Conservation (phyloP, 257 asterid genomes). For the Prunella vulgaris region DNA sequence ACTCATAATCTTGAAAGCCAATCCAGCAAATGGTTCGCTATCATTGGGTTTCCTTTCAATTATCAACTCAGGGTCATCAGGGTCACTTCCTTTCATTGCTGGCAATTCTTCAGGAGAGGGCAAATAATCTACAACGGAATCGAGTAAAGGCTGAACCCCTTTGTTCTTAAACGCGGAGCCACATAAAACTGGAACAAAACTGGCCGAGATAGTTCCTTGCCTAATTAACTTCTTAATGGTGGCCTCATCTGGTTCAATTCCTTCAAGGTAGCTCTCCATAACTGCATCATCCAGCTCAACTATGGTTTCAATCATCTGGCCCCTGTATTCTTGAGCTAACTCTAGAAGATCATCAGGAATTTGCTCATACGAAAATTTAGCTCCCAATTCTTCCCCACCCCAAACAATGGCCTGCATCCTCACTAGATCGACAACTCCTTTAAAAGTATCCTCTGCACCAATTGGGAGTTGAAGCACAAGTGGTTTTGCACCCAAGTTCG, state of each 20-base stretch:
- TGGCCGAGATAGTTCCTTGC: constrained; percentile 56
- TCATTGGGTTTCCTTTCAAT: constrained; percentile 55
- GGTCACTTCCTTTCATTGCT: constrained; percentile 84
- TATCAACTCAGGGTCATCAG: constrained; percentile 69
- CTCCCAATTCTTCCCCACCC: constrained; percentile 98
- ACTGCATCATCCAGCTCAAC: constrained; percentile 81
- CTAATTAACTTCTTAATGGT: constrained; percentile 65
- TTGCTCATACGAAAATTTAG: constrained; percentile 71
- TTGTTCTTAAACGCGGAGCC: constrained; percentile 96
- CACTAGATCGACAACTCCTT: constrained; percentile 84
- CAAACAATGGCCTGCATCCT: constrained; percentile 76
- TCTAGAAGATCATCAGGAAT: constrained; percentile 74
- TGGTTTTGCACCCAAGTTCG: constrained; percentile 88
- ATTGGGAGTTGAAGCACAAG: constrained; percentile 85
- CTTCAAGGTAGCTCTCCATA: constrained; percentile 89
- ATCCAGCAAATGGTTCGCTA: constrained; percentile 77
- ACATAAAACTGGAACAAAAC: constrained; percentile 83
- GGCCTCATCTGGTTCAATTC: constrained; percentile 81
- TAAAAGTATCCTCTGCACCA: constrained; percentile 80
- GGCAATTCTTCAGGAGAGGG: constrained; percentile 94
- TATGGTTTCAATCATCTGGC: constrained; percentile 66
- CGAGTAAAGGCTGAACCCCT: constrained; percentile 89
- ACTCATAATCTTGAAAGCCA: constrained; percentile 95
- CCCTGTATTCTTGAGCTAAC: constrained; percentile 64
- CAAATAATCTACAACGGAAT: constrained; percentile 78